Evolutionary conservation across 139 green algal genomes (phyloP), one percentile per base, ranked within the genome.

Genomic region (Chlorella sp.): DNA sequence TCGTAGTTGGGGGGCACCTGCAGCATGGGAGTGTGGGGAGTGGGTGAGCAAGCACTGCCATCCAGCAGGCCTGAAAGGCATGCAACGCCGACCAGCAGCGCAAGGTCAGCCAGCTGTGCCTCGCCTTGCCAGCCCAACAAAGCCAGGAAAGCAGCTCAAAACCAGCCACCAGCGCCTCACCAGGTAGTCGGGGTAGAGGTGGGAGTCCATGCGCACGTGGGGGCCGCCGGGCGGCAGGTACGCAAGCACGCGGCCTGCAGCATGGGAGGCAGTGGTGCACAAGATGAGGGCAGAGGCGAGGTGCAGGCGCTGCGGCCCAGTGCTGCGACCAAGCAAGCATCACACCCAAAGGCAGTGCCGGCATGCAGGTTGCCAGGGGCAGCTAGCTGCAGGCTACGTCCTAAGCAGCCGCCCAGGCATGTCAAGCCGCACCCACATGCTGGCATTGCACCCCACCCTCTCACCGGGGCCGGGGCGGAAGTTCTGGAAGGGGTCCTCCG

Each of bases 111-210:
- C n/a, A n/a, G n/a, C n/a, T n/a, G n/a, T n/a, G n/a, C n/a, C n/a
- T n/a, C n/a, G n/a, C n/a, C n/a, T n/a, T n/a, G n/a, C n/a, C n/a
- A n/a, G n/a, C n/a, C n/a, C n/a, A n/a, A n/a, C n/a, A n/a, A n/a
- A n/a, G n/a, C n/a, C n/a, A n/a, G n/a, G n/a, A n/a, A n/a, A n/a
- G n/a, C n/a, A n/a, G n/a, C n/a, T n/a, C n/a, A n/a, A 51, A 51
- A 51, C 44, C 6, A 9, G 9, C 44, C 44, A 51, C 44, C 6
- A 9, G 9, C 44, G 7, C 36, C 26, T 7, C 63, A 69, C 44
- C 84, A 94, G 83, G 94, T 99, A 99, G 89, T 97, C 95, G 47
- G 94, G 91, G 90, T 99, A 99, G 51, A 99, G 83, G 92, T 99
- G 97, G 62, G 82, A 94, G 93, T 99, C 97, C 97, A 99, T 98